A percentile compares a stretch with the other conserved stretches of the same genome.
Evolutionary conservation across 768 basidiomycete genomes (phyloP).

Genomic region (Lanmaoa rubissima): DNA sequence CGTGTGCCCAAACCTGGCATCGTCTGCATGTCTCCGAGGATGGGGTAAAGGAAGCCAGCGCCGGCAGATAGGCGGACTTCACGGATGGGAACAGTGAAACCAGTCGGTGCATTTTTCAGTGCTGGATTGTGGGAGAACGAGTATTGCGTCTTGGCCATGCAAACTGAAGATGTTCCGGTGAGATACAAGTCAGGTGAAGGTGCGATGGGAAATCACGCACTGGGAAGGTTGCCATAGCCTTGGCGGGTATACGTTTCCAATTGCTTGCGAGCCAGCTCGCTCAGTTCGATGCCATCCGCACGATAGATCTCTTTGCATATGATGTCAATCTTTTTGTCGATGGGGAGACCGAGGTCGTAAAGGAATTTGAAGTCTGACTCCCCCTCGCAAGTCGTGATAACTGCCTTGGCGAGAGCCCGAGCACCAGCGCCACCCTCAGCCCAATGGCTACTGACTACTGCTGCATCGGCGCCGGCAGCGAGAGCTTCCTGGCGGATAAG

Average conservation of each 20-base stretch:
- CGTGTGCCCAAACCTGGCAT: conserved; percentile 96
- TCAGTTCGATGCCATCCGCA: conserved; percentile 86
- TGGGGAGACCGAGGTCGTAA: conserved; percentile 79
- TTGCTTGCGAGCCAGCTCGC: conserved; percentile 80
- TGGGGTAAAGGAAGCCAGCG: conserved; percentile 93
- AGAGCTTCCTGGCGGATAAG: conserved; percentile 80
- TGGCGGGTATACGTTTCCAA: conserved; percentile 90
- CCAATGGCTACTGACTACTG: conserved; percentile 97
- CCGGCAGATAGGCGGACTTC: conserved; percentile 87
- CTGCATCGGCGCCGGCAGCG: conserved; percentile 87
- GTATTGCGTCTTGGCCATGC: conserved; percentile 98
- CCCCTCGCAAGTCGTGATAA: conserved; percentile 81
- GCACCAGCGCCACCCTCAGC: conserved; percentile 93
- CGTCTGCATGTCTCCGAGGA: conserved; percentile 96
- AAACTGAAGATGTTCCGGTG: conserved; percentile 51
- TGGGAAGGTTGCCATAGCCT: conserved; percentile 76
- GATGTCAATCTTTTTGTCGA: conserved; percentile 84
- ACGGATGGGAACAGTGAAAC: conserved; percentile 91
- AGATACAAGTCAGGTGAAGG: conserved; percentile 2
- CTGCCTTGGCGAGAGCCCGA: conserved; percentile 86
- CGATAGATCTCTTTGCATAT: conserved; percentile 93
- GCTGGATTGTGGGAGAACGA: conserved; percentile 95
- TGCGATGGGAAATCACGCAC: conserved; percentile 42
- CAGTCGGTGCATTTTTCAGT: conserved; percentile 86
- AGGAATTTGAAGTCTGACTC: conserved; percentile 89